Percentiles rank a stretch among this genome's conserved stretches.
Conservation (phyloP, 768 basidiomycete genomes). For the Lyophyllum decastes region DNA sequence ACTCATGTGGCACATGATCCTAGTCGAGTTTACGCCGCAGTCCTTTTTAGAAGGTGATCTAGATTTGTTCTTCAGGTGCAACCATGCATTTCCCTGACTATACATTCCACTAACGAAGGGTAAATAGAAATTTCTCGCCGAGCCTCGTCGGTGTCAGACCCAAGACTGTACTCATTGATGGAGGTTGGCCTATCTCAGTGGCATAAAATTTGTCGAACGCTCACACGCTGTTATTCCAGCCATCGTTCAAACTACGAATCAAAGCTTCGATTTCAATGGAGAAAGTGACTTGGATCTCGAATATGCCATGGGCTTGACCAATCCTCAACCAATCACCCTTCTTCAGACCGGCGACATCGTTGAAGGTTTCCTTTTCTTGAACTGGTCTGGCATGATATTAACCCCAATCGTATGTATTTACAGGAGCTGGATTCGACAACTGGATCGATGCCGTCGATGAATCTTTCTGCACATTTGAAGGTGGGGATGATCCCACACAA, state of each 20-base stretch:
- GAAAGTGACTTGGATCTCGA: constrained; percentile 61
- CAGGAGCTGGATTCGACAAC: constrained; percentile 50
- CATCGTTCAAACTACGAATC: constrained; percentile 40
- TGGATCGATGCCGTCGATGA: constrained; percentile 49
- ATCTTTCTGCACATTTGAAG: constrained; percentile 46
- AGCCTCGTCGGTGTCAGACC: constrained; percentile 37
- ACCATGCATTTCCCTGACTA: not conserved
- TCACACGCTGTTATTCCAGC: constrained; percentile 26
- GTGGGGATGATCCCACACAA: constrained; percentile 41
- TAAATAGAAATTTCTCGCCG: constrained; percentile 36
- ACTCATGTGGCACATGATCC: constrained; percentile 19
- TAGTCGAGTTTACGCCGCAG: constrained; percentile 57
- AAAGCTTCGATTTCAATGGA: constrained; percentile 48
- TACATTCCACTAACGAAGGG: not conserved
- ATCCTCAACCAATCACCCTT: constrained; percentile 38
- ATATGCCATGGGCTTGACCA: constrained; percentile 52
- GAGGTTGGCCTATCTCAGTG: constrained; percentile 20
- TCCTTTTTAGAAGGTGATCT: constrained; percentile 45
- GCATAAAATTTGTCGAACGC: not conserved
- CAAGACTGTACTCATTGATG: constrained; percentile 34
- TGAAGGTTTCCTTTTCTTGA: constrained; percentile 27
- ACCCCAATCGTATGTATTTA: not conserved
- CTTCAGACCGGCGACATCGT: constrained; percentile 46
- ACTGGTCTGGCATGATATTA: not conserved
- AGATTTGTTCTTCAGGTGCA: constrained; percentile 40